Evolutionary conservation across 345 rosid species (phyloP), one percentile per base, ranked within the genome.

Genomic region (Viola odorata): DNA sequence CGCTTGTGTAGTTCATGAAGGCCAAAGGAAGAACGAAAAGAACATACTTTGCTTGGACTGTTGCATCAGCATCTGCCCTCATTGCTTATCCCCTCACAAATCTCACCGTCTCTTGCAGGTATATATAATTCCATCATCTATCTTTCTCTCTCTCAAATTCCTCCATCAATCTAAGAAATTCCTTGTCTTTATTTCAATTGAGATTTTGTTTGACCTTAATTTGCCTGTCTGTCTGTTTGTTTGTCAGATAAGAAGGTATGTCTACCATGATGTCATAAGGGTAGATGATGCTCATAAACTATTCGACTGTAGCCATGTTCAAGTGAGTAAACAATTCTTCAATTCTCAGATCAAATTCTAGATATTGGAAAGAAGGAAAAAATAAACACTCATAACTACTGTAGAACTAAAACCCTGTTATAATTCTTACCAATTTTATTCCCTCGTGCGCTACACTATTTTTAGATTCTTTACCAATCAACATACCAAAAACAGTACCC

Each of bases 51-150:
- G 98, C 71, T 61, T 91, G 65, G 98, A 91, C 57, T 89, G 98
- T 70, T 84, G 91, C 60, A 62, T 68, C 68, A 84, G 89, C 41
- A 64, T 87, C 7, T 91, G 98, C 67, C 81, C 95, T 80, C 98
- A 87, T 76, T 91, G 98, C 70, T 61, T 85, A 66, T 49, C 87
- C 42, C 76, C 79, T 10, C 95, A 91, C 53, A 58, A 41, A 56
- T 77, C 92, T 58, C 98, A 91, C 75, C 68, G 88, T 39, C 89
- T 91, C 58, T 76, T 91, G 52, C 95, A 89, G 96, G 96, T 84
- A 5, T 37, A 13, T 5, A 5, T 42, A 42, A 6, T 37, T 65
- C 10, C 17, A 52, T 9, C 8, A n/a, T 41, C 4, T 8, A 0
- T 38, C 8, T 0, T 4, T 53, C 37, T 53, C 1, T 37, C 1